Evolutionary conservation across 2,329 filamentous ascomycete genomes (phyloP), one percentile per base, ranked within the genome.

Genomic region (Teratosphaeriaceae sp.): DNA sequence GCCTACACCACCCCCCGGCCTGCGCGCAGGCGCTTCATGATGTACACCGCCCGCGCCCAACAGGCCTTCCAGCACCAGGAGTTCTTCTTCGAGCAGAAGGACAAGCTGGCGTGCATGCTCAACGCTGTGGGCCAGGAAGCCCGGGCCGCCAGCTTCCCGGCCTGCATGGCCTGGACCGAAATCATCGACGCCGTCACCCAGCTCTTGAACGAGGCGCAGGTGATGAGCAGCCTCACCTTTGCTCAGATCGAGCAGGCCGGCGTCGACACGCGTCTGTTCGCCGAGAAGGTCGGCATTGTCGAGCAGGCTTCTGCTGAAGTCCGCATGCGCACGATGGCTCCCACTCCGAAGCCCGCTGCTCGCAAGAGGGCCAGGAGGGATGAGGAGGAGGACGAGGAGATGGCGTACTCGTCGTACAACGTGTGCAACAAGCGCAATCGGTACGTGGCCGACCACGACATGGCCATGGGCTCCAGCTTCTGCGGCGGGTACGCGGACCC

Each of bases 91-190:
- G 43, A 37, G 18, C 39, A 46, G 35, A 40, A 39, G 21, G 41
- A 47, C 13, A 47, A 52, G 20, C 38, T 54, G 12, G 15, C 44
- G 16, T 15, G 18, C 22, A 29, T 54, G 6, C 47, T 54, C 35
- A 42, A 49, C 11, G 41, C 47, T 30, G 38, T 54, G 29, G 44
- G 46, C 12, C 40, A 38, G 4, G 50, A 53, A 22, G 47, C 50
- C 3, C 35, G 38, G 22, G 38, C 41, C 18, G 50, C 46, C 5
- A 37, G 42, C 5, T 40, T 36, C 22, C 50, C 42, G 20, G 39
- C 45, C 18, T 42, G 45, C 22, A 46, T 46, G 20, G 50, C 51
- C 30, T 53, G 45, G 22, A 36, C 48, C 16, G 46, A 53, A 31
- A 41, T 53, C 38, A 49, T 40, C 22, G 39, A 45, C 6, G 46